These are phyloP conservation scores for Diaporthe citriasiana DNA, from an alignment of 2,329 filamentous ascomycete species.

Conservation along the genomic window DNA sequence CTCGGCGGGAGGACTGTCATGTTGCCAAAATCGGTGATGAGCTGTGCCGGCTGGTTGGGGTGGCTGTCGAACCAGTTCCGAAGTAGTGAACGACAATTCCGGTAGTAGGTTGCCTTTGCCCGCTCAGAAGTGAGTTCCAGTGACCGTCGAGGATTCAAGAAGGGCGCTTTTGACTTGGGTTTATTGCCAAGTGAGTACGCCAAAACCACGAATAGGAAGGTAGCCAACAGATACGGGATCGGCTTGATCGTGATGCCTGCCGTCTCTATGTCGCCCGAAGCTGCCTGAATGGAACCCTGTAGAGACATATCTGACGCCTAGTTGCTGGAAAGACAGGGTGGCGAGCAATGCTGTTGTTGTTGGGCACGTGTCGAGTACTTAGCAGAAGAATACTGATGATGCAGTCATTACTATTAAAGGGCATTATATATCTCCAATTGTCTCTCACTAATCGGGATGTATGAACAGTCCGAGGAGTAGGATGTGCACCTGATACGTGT, in stretches of 20 bases:
- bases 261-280: conserved; percentile 1
- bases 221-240: neutral
- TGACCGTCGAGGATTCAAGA: neutral
- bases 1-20: neutral
- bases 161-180: neutral
- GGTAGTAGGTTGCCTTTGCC: neutral
- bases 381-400: neutral
- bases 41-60: conserved; percentile 9
- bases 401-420: neutral
- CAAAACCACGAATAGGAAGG: neutral
- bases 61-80: conserved; percentile 12
- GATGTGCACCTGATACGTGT: neutral
- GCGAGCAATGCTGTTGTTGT: neutral
- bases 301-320: neutral
- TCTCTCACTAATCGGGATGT: neutral
- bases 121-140: neutral
- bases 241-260: neutral
- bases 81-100: neutral
- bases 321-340: neutral
- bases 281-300: neutral
- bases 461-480: neutral
- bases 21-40: conserved; percentile 15
- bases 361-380: neutral
- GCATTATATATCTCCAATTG: neutral
- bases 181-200: conserved; percentile 12